phyloP scores from a whole-genome alignment of 345 rosid genomes.

The Melastoma malabathricum region DNA sequence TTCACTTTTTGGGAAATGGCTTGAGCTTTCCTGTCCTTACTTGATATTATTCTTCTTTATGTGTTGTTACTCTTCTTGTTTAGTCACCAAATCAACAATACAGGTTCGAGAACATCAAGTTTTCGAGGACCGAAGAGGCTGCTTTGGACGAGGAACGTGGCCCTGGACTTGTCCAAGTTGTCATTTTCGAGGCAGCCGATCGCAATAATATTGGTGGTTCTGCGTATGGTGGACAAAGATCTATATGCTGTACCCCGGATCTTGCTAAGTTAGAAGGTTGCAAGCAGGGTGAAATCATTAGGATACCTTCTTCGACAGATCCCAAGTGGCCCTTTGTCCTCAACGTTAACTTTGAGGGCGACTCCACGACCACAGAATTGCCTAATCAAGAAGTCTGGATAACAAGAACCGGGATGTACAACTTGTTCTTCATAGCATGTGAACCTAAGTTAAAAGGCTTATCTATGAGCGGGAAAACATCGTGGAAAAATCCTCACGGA shows the following conservation, averaged over 20 bases:
- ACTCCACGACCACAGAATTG: constrained; percentile 25
- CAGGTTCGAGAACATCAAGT: constrained; percentile 72
- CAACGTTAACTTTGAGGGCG: constrained; percentile 45
- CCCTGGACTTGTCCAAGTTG: constrained; percentile 62
- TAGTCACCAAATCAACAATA: constrained; percentile 6
- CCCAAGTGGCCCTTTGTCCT: constrained; percentile 66
- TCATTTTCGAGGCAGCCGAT: constrained; percentile 88
- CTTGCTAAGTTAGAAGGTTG: constrained; percentile 94
- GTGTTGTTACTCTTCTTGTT: not conserved
- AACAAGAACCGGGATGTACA: constrained; percentile 77
- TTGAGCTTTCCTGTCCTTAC: too few species aligned
- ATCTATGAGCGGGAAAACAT: constrained; percentile 74
- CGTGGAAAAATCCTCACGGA: constrained; percentile 90
- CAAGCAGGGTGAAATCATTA: constrained; percentile 81
- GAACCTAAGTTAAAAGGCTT: constrained; percentile 77
- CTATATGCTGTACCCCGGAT: constrained; percentile 92
- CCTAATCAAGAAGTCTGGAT: constrained; percentile 34
- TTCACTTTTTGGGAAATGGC: too few species aligned
- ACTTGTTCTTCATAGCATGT: constrained; percentile 73
- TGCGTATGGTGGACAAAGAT: constrained; percentile 96
- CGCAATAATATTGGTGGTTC: constrained; percentile 94
- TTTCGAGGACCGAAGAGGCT: constrained; percentile 48
- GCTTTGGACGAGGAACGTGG: constrained; percentile 29
- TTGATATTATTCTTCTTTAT: too few species aligned
- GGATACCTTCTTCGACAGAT: constrained; percentile 67